Evolutionary conservation across 2,329 filamentous ascomycete genomes (phyloP).

Genomic region (Gliomastix tumulicola): DNA sequence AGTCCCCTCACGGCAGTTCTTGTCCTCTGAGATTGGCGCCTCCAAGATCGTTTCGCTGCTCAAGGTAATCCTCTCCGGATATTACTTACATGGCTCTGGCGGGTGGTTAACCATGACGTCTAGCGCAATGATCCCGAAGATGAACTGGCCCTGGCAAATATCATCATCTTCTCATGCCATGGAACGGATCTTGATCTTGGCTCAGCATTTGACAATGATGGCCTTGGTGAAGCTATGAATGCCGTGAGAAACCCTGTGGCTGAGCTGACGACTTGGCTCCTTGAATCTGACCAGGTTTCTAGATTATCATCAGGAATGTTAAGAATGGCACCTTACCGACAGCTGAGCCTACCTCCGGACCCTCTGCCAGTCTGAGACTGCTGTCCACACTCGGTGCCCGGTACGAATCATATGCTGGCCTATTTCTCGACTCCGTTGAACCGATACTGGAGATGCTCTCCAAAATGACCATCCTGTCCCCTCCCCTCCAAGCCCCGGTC

Average conservation of each 20-base stretch:
- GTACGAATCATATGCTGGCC: conserved; percentile 9
- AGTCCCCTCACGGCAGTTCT: not conserved
- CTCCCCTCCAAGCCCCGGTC: conserved; percentile 10
- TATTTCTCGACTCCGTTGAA: conserved; percentile 8
- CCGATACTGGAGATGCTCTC: conserved; percentile 9
- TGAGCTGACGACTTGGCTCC: not conserved
- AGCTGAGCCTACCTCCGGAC: conserved; percentile 9
- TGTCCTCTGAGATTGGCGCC: conserved; percentile 4
- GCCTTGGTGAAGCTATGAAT: conserved; percentile 10
- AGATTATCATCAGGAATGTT: conserved; percentile 9
- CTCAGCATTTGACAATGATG: conserved; percentile 9
- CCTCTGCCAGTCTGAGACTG: conserved; percentile 10
- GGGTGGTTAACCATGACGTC: not conserved
- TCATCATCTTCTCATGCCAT: conserved; percentile 5
- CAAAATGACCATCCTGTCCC: conserved; percentile 6
- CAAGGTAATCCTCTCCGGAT: conserved; percentile 1
- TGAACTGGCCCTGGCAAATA: conserved; percentile 5
- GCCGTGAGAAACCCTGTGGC: no score
- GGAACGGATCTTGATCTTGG: conserved; percentile 3
- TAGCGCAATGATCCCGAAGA: conserved; percentile 4
- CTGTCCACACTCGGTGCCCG: conserved; percentile 10
- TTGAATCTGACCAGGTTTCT: not conserved
- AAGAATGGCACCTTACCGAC: conserved; percentile 7
- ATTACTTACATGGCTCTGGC: not conserved
- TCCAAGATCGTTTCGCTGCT: conserved; percentile 1